Conservation (phyloP, 208 protist genomes). For the Trypanosoma avium region DNA sequence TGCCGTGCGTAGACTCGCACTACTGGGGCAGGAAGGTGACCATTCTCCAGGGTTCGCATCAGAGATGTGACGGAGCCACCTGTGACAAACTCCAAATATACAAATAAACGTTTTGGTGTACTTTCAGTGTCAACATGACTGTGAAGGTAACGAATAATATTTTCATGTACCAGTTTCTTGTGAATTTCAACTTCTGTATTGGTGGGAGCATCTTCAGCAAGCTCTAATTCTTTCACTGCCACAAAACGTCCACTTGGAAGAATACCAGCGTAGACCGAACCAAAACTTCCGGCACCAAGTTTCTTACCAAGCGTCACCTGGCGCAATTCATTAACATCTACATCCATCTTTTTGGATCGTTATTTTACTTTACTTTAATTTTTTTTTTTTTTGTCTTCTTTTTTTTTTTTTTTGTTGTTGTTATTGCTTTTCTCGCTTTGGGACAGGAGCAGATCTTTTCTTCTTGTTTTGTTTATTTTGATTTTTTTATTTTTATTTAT, state of each 20-base stretch:
- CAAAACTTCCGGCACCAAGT: constrained; percentile 88
- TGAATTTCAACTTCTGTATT: constrained; percentile 92
- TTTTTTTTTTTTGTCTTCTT: constrained; percentile 7
- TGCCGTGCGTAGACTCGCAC: constrained; percentile 84
- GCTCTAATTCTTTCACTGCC: constrained; percentile 87
- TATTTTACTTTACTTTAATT: background rate
- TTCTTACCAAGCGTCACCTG: constrained; percentile 87
- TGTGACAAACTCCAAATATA: constrained; percentile 93
- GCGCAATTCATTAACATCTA: constrained; percentile 67
- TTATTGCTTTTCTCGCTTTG: background rate
- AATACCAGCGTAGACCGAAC: constrained; percentile 87
- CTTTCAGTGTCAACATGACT: constrained; percentile 78
- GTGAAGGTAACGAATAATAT: constrained; percentile 92
- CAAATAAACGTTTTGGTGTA: constrained; percentile 80
- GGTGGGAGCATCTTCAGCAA: constrained; percentile 75
- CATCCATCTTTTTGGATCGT: constrained; percentile 33
- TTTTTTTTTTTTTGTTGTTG: background rate
- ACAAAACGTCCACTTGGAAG: constrained; percentile 87
- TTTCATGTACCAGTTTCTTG: constrained; percentile 86
- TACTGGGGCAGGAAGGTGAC: constrained; percentile 68
- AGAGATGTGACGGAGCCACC: constrained; percentile 89
- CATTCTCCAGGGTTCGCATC: constrained; percentile 84
- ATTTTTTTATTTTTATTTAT: constrained; percentile 22
- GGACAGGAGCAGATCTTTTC: background rate
- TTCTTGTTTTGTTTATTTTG: constrained; percentile 12